A percentile compares a stretch with the other conserved stretches of the same genome.
Conservation (phyloP, 148 eudicot genomes). For the Nepenthes mirabilis region DNA sequence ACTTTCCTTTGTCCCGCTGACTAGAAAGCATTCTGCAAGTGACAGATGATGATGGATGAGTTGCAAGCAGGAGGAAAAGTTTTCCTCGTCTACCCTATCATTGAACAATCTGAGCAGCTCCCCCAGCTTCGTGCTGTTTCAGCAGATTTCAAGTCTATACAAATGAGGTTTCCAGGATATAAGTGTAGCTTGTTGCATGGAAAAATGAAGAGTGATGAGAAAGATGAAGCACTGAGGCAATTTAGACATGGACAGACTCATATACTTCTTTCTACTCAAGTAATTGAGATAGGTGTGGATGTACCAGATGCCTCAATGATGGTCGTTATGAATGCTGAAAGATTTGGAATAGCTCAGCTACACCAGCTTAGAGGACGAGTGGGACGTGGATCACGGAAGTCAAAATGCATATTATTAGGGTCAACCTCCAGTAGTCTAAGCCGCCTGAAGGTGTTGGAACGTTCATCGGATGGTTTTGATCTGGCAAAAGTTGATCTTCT, state of each 20-base stretch:
- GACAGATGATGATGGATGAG: constrained; percentile 73
- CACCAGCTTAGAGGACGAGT: constrained; percentile 97
- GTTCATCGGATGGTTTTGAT: constrained; percentile 72
- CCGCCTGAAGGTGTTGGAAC: constrained; percentile 65
- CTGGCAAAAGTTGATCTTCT: constrained; percentile 83
- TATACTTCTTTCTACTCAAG: constrained; percentile 78
- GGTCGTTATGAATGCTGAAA: constrained; percentile 96
- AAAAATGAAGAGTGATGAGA: constrained; percentile 71
- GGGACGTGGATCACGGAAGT: constrained; percentile 79
- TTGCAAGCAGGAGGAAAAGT: constrained; percentile 69
- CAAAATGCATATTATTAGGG: constrained; percentile 54
- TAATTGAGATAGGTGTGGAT: constrained; percentile 89
- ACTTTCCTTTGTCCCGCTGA: neutral
- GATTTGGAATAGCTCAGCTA: constrained; percentile 92
- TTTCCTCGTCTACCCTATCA: constrained; percentile 75
- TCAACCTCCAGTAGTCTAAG: constrained; percentile 40
- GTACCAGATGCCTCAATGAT: constrained; percentile 98
- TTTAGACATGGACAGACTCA: constrained; percentile 72
- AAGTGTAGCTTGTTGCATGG: constrained; percentile 86
- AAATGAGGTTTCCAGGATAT: constrained; percentile 38
- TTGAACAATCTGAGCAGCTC: constrained; percentile 72
- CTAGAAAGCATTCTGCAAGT: neutral
- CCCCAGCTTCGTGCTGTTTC: constrained; percentile 93
- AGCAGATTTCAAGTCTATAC: constrained; percentile 58
- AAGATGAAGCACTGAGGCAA: constrained; percentile 57